Evolutionary conservation across 2,329 filamentous ascomycete species (phyloP).

Genomic region (Ciborinia camelliae): DNA sequence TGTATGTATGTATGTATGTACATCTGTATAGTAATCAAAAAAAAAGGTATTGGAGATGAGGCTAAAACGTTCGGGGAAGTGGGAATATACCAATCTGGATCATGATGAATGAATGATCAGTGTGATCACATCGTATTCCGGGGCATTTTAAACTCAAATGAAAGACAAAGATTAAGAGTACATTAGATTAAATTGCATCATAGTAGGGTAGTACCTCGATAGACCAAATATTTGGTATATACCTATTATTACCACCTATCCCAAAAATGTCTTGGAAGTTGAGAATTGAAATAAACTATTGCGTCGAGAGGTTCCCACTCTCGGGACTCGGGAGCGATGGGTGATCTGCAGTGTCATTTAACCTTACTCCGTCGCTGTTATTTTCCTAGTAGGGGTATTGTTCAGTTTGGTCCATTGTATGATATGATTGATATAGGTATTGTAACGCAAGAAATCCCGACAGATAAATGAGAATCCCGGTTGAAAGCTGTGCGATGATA

Average conservation of each 20-base stretch:
- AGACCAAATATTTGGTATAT: background rate
- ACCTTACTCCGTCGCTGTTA: constrained; percentile 1
- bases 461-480: constrained; percentile 4
- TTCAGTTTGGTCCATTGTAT: too few relatives aligned
- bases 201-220: background rate
- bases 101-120: constrained; percentile 5
- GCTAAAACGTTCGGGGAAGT: background rate
- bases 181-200: constrained; percentile 6
- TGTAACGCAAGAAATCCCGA: constrained; percentile 1
- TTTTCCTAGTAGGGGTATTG: too few relatives aligned
- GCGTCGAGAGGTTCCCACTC: constrained; percentile 2
- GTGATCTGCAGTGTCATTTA: constrained; percentile 19
- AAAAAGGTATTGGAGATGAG: background rate
- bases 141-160: background rate
- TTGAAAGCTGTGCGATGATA: background rate
- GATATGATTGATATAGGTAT: background rate
- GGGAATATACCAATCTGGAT: background rate
- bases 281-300: background rate
- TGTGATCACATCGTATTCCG: too few relatives aligned
- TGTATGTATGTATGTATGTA: too few relatives aligned
- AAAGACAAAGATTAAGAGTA: background rate
- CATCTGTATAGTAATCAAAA: background rate
- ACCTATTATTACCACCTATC: too few relatives aligned
- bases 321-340: constrained; percentile 14
- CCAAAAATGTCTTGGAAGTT: background rate